These are phyloP conservation scores for Kodamaea ohmeri DNA, from an alignment of 1,139 yeast species.

Conservation along the genomic window DNA sequence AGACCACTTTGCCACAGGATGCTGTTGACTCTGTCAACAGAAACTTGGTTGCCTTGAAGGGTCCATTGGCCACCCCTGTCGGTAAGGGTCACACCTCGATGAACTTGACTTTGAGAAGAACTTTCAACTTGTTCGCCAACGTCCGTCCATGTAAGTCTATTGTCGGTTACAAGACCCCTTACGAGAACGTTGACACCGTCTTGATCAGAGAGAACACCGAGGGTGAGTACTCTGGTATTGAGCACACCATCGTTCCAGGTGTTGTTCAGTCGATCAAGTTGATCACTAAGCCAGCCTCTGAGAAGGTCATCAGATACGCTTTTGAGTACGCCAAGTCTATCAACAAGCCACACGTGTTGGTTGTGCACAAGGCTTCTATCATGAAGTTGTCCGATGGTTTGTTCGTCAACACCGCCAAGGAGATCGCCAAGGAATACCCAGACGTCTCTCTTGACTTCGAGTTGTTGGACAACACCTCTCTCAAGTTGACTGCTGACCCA, in stretches of 20 bases:
- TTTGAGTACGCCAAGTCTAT: constrained; percentile 92
- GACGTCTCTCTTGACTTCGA: constrained; percentile 80
- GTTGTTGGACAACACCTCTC: constrained; percentile 92
- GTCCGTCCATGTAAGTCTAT: constrained; percentile 96
- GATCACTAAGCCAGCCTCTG: constrained; percentile 94
- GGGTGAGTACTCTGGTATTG: constrained; percentile 99
- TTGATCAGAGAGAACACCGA: constrained; percentile 98
- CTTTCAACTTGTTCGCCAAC: constrained; percentile 93
- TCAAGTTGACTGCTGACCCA: constrained; percentile 88
- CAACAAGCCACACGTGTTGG: constrained; percentile 85
- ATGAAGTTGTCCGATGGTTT: constrained; percentile 98
- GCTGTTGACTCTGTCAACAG: constrained; percentile 91
- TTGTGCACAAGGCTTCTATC: constrained; percentile 97
- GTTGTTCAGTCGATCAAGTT: constrained; percentile 97
- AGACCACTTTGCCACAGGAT: constrained; percentile 88
- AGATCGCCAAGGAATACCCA: constrained; percentile 88
- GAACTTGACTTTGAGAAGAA: constrained; percentile 95
- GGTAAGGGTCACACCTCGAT: constrained; percentile 98
- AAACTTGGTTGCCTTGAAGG: constrained; percentile 93
- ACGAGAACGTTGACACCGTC: constrained; percentile 91
- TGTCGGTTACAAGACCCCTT: constrained; percentile 92
- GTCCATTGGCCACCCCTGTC: constrained; percentile 96
- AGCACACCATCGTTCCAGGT: constrained; percentile 97
- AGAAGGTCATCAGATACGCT: constrained; percentile 93
- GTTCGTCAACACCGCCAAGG: constrained; percentile 88